These are phyloP conservation scores for Trichophyton benhamiae DNA, from an alignment of 2,329 filamentous ascomycete species.

Conservation along the genomic window DNA sequence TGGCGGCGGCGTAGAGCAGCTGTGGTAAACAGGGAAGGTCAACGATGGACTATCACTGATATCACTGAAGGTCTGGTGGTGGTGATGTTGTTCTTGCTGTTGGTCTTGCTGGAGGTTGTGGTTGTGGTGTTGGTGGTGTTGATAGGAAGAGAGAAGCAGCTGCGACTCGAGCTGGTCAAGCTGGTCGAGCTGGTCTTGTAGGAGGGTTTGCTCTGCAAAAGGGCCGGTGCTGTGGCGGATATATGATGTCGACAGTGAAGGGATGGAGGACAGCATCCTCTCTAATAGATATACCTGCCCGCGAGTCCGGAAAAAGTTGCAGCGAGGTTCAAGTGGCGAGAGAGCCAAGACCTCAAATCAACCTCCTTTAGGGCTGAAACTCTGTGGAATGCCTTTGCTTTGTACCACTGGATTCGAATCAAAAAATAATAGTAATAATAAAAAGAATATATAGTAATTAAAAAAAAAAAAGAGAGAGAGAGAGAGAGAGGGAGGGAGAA, in stretches of 20 bases:
- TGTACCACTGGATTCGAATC: neutral
- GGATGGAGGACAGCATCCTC: conserved; percentile 3
- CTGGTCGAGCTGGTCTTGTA: neutral
- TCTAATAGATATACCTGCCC: neutral
- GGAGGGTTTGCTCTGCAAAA: neutral
- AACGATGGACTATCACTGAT: neutral
- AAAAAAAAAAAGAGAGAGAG: neutral
- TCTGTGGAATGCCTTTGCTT: neutral
- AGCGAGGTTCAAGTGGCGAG: conserved; percentile 4
- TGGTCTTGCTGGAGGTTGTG: neutral
- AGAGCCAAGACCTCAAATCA: neutral
- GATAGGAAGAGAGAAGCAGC: neutral
- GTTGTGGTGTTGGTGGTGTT: neutral
- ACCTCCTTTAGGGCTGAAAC: neutral
- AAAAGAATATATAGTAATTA: neutral
- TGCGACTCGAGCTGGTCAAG: neutral
- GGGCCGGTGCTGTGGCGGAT: conserved; percentile 4
- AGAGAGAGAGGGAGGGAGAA: neutral
- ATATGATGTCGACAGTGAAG: neutral
- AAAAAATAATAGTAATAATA: neutral
- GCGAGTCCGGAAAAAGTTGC: neutral
- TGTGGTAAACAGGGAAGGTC: neutral
- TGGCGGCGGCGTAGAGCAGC: conserved; percentile 7
- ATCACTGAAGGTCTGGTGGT: neutral
- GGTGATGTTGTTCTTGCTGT: neutral